Evolutionary conservation across 2,329 filamentous ascomycete species (phyloP).

Genomic region (Pseudogymnoascus sp.): DNA sequence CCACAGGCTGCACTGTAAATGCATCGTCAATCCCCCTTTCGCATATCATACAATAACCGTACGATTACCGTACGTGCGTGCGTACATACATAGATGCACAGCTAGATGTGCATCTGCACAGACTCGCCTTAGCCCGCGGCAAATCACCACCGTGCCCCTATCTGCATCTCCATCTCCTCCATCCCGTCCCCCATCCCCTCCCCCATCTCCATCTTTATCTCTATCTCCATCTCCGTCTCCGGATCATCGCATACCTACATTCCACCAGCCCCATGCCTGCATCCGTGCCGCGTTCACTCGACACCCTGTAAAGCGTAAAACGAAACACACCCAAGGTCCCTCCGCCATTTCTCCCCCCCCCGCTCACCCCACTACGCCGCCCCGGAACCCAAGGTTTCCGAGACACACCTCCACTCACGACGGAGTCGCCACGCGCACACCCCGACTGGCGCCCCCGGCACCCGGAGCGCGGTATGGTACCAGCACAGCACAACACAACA

Average conservation of each 20-base stretch:
- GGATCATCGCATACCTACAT: neutral
- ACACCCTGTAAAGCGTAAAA: constrained; percentile 2
- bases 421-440: neutral
- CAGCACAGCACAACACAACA: too few relatives aligned
- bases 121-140: neutral
- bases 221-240: neutral
- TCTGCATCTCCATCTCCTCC: too few relatives aligned
- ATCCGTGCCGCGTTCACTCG: neutral
- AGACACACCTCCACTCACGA: neutral
- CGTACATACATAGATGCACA: too few relatives aligned
- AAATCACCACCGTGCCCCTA: neutral
- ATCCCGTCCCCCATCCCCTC: neutral
- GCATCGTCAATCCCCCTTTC: neutral
- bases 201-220: too few relatives aligned
- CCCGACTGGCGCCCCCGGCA: neutral
- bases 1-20: neutral
- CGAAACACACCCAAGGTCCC: neutral
- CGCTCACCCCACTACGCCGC: neutral
- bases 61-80: neutral
- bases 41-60: neutral
- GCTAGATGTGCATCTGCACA: neutral
- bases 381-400: neutral
- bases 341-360: neutral
- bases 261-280: too few relatives aligned
- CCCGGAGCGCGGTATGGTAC: neutral